These are phyloP conservation scores for Arbutus unedo DNA, from an alignment of 148 eudicot species.

Conservation along the genomic window DNA sequence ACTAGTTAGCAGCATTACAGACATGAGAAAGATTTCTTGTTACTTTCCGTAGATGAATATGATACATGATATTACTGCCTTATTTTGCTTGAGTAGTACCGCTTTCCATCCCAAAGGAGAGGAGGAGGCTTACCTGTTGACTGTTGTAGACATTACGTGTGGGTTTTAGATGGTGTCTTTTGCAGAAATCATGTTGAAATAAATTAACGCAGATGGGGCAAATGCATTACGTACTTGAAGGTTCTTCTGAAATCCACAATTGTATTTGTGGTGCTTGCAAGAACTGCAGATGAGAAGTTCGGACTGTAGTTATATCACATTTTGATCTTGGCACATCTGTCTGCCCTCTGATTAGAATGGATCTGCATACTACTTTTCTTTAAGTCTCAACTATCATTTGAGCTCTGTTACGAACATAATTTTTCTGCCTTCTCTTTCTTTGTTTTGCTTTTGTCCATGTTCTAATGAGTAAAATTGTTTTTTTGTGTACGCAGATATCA, in stretches of 20 bases:
- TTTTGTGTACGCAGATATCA: slow-evolving; percentile 55
- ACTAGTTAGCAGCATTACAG: neutral
- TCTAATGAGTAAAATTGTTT: neutral
- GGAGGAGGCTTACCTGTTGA: neutral
- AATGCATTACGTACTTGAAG: neutral
- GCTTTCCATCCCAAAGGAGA: neutral
- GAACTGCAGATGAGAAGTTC: neutral
- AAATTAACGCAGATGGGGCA: neutral
- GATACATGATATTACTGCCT: neutral
- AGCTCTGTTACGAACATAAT: neutral
- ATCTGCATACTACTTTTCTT: neutral
- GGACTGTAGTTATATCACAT: neutral
- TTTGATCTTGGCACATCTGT: neutral
- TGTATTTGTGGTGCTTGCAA: neutral
- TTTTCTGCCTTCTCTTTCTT: neutral
- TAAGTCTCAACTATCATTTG: neutral
- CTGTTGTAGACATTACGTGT: neutral
- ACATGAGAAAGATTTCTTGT: neutral
- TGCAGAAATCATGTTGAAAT: neutral
- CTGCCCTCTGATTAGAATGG: neutral
- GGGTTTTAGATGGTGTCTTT: neutral
- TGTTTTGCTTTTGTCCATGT: neutral
- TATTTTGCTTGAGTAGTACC: neutral
- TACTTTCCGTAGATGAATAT: neutral
- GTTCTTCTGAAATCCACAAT: neutral